Percentiles rank a stretch among this genome's conserved stretches.
Evolutionary conservation across 2,329 filamentous ascomycete species (phyloP).

Genomic region (Calonectria hawksworthii): DNA sequence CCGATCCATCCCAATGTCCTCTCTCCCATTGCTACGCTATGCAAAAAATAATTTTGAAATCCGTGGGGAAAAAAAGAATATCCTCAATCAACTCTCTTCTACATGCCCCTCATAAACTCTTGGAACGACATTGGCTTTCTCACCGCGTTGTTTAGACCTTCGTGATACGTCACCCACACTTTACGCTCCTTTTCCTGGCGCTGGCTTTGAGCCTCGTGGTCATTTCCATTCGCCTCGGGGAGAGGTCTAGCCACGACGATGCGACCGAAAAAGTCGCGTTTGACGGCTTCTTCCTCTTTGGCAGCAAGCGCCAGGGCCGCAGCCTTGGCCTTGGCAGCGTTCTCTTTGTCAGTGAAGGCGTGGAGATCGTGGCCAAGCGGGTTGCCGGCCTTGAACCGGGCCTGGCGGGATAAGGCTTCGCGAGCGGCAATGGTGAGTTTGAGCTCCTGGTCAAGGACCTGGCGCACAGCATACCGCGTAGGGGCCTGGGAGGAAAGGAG

Average conservation of each 20-base stretch:
- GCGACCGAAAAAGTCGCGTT: slow-evolving; percentile 89
- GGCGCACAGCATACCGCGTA: slow-evolving; percentile 91
- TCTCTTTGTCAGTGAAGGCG: slow-evolving; percentile 56
- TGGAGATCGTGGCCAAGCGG: slow-evolving; percentile 32
- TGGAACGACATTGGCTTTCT: slow-evolving; percentile 86
- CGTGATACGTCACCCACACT: slow-evolving; percentile 91
- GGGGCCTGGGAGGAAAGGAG: slow-evolving; percentile 74
- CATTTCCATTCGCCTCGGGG: slow-evolving; percentile 58
- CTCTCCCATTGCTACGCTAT: background rate
- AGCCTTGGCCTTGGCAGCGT: slow-evolving; percentile 49
- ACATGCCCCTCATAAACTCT: slow-evolving; percentile 81
- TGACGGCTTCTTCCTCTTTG: slow-evolving; percentile 61
- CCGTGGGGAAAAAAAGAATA: background rate
- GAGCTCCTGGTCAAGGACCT: slow-evolving; percentile 93
- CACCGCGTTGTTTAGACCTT: slow-evolving; percentile 93
- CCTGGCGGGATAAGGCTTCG: slow-evolving; percentile 75
- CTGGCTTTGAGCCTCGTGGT: slow-evolving; percentile 46
- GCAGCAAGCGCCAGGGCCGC: slow-evolving; percentile 48
- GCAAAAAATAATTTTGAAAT: background rate
- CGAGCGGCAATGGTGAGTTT: slow-evolving; percentile 78
- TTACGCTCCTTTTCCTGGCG: slow-evolving; percentile 64
- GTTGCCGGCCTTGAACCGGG: slow-evolving; percentile 71
- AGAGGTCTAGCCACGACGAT: slow-evolving; percentile 65
- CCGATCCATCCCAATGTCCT: background rate
- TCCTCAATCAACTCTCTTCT: slow-evolving; percentile 24